Conservation (phyloP, 768 basidiomycete species). For the Neoboletus magnificus region DNA sequence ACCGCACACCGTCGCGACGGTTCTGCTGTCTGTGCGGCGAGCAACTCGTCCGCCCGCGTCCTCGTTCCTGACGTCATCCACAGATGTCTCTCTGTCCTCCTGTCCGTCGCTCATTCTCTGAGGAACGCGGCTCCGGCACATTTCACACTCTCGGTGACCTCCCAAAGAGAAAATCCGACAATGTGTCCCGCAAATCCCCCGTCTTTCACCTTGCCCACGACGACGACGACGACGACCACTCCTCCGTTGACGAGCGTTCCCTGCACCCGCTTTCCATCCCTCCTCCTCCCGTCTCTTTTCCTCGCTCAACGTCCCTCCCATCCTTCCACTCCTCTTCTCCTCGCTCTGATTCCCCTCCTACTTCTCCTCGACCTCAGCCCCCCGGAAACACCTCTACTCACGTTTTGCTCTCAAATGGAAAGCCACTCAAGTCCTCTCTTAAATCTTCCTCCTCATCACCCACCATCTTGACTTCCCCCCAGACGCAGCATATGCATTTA, state of each 20-base stretch:
- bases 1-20: not conserved
- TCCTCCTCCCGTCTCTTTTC: conserved; percentile 39
- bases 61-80: conserved; percentile 5
- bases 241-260: conserved; percentile 16
- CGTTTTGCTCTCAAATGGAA: conserved; percentile 67
- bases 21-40: not conserved
- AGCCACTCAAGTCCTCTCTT: conserved; percentile 83
- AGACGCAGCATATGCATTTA: conserved; percentile 12
- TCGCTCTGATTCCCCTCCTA: not conserved
- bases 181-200: conserved; percentile 13
- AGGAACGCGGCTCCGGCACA: conserved; percentile 44
- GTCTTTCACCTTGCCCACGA: conserved; percentile 21
- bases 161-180: conserved; percentile 37
- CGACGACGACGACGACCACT: conserved; percentile 27
- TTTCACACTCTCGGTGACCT: conserved; percentile 47
- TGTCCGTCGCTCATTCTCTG: conserved; percentile 32
- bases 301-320: conserved; percentile 28
- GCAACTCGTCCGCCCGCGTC: not conserved
- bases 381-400: conserved; percentile 38
- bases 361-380: conserved; percentile 9
- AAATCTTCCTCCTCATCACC: conserved; percentile 44
- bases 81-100: conserved; percentile 16
- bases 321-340: not conserved
- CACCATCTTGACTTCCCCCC: conserved; percentile 5
- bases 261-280: conserved; percentile 7